phyloP scores from a whole-genome alignment of 345 rosid genomes.

The Heritiera fomes region DNA sequence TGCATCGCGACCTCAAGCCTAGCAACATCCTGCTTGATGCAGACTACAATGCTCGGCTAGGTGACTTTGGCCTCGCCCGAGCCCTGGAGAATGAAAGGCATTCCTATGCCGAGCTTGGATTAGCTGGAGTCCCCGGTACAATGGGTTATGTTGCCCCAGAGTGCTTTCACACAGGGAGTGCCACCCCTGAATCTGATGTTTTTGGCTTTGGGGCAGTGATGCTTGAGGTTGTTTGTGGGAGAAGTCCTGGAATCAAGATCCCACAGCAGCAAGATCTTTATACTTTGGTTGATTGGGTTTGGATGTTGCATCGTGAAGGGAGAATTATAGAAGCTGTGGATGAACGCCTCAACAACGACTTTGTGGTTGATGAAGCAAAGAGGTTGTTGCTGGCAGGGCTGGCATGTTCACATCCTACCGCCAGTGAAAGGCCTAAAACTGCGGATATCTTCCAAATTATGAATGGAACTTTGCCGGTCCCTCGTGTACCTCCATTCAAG shows the following conservation, averaged over 20 bases:
- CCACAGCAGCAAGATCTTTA: conserved; percentile 27
- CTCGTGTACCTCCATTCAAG: conserved; percentile 45
- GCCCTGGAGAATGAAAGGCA: conserved; percentile 52
- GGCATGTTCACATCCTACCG: conserved; percentile 50
- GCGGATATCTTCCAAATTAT: conserved; percentile 39
- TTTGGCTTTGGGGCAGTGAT: conserved; percentile 56
- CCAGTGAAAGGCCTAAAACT: conserved; percentile 46
- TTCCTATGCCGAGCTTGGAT: conserved; percentile 48
- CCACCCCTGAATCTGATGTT: conserved; percentile 53
- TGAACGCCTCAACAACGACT: conserved; percentile 33
- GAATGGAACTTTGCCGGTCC: conserved; percentile 34
- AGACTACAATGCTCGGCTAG: conserved; percentile 52
- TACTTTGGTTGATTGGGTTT: conserved; percentile 49
- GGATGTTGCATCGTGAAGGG: conserved; percentile 53
- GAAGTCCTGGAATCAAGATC: conserved; percentile 36
- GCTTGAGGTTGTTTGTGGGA: conserved; percentile 54
- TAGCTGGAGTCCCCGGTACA: conserved; percentile 44
- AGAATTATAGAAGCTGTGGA: conserved; percentile 49
- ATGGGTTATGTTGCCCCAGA: conserved; percentile 58
- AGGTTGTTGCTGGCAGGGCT: conserved; percentile 46
- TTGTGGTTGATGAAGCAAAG: conserved; percentile 36
- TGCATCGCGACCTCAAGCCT: conserved; percentile 64
- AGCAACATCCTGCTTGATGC: conserved; percentile 59
- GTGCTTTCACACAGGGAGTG: conserved; percentile 55
- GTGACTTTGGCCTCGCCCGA: conserved; percentile 57